A percentile compares a stretch with the other conserved stretches of the same genome.
phyloP scores from a whole-genome alignment of 176 grass and related monocot genomes.

The Cocos nucifera region DNA sequence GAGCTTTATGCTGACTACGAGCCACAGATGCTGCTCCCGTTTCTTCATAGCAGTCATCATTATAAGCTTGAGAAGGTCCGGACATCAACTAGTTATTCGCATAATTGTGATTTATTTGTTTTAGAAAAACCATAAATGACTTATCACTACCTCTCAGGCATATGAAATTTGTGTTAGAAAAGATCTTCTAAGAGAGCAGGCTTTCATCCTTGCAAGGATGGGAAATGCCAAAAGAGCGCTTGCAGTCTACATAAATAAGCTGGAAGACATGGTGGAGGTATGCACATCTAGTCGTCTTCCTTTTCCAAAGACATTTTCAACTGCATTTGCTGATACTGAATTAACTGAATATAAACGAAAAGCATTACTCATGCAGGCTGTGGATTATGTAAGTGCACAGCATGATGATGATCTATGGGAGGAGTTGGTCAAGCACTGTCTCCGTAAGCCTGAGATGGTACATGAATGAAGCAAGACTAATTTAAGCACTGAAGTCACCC shows the following conservation, averaged over 20 bases:
- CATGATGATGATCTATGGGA: slow-evolving; percentile 96
- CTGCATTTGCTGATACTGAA: too few relatives aligned
- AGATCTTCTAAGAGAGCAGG: slow-evolving; percentile 70
- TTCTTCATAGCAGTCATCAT: slow-evolving; percentile 89
- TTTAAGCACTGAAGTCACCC: too few relatives aligned
- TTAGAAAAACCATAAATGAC: slow-evolving; percentile 5
- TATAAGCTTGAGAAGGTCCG: slow-evolving; percentile 87
- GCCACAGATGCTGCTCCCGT: slow-evolving; percentile 69
- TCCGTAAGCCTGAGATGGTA: slow-evolving; percentile 95
- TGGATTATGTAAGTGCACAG: slow-evolving; percentile 91
- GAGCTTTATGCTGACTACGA: slow-evolving; percentile 97
- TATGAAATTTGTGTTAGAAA: slow-evolving; percentile 75
- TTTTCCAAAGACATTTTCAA: slow-evolving; percentile 5
- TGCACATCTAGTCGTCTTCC: background rate
- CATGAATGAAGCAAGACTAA: background rate
- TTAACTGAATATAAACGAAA: too few relatives aligned
- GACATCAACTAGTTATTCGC: background rate
- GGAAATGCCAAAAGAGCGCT: slow-evolving; percentile 98
- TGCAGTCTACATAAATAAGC: slow-evolving; percentile 78
- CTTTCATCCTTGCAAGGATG: slow-evolving; percentile 90
- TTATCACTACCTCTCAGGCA: slow-evolving; percentile 56
- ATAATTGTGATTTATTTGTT: too few relatives aligned
- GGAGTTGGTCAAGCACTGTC: slow-evolving; percentile 81
- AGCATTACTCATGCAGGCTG: slow-evolving; percentile 41
- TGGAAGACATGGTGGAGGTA: slow-evolving; percentile 93